These are phyloP conservation scores for Dimargaris verticillata DNA, from an alignment of 192 early-diverging fungal species.

Conservation along the genomic window DNA sequence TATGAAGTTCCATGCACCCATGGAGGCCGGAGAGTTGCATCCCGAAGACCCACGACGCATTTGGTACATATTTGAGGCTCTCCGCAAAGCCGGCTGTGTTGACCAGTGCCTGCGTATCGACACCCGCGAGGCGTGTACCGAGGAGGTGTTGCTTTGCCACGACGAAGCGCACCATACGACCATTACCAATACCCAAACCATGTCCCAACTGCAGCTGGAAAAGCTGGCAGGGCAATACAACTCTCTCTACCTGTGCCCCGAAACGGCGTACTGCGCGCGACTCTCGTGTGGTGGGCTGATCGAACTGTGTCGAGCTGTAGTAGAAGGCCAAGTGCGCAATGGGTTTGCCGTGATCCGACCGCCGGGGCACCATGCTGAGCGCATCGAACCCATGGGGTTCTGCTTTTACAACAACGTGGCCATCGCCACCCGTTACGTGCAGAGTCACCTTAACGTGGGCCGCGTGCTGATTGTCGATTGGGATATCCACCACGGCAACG, in stretches of 20 bases:
- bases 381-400: slow-evolving; percentile 62
- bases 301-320: slow-evolving; percentile 52
- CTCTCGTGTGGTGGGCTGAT: slow-evolving; percentile 65
- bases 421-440: slow-evolving; percentile 52
- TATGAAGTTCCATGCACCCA: slow-evolving; percentile 45
- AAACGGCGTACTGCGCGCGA: slow-evolving; percentile 41
- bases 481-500: slow-evolving; percentile 94
- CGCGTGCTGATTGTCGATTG: slow-evolving; percentile 79
- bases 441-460: slow-evolving; percentile 24
- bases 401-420: slow-evolving; percentile 84
- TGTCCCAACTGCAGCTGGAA: slow-evolving; percentile 28
- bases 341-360: slow-evolving; percentile 82
- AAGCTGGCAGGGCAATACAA: slow-evolving; percentile 30
- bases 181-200: slow-evolving; percentile 14
- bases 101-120: slow-evolving; percentile 25
- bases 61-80: slow-evolving; percentile 40
- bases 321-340: slow-evolving; percentile 40
- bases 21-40: slow-evolving; percentile 42
- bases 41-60: slow-evolving; percentile 62
- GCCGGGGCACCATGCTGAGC: slow-evolving; percentile 86
- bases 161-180: background rate
- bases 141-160: slow-evolving; percentile 20
- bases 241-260: slow-evolving; percentile 52
- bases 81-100: slow-evolving; percentile 29
- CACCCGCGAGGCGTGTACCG: slow-evolving; percentile 24